Percentiles rank a stretch among this genome's conserved stretches.
Evolutionary conservation across 441 rosid species (phyloP).

Genomic region (Pelargonium australe): DNA sequence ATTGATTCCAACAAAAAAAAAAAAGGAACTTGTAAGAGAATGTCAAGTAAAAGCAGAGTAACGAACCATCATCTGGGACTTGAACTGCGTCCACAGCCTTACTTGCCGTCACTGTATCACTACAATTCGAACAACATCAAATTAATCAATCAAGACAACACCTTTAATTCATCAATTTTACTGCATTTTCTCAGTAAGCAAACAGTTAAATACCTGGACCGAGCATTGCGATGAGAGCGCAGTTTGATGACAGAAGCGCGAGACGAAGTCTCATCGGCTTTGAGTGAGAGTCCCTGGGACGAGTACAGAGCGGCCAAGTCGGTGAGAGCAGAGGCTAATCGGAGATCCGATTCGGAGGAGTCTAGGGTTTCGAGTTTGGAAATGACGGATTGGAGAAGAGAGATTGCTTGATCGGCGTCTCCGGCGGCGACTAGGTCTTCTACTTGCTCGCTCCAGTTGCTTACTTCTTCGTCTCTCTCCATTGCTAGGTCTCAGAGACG

Average conservation of each 20-base stretch:
- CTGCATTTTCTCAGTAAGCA: neutral
- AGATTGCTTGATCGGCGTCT: constrained; percentile 53
- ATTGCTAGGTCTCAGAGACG: neutral
- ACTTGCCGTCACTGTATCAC: constrained; percentile 17
- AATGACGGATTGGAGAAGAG: constrained; percentile 53
- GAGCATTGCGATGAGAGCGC: constrained; percentile 21
- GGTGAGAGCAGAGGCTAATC: constrained; percentile 48
- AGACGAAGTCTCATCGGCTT: constrained; percentile 56
- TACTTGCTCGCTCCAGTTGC: constrained; percentile 73
- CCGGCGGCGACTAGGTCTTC: constrained; percentile 74
- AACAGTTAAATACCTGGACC: constrained; percentile 28
- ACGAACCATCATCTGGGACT: constrained; percentile 21
- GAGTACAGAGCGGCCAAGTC: constrained; percentile 67
- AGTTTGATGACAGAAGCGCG: constrained; percentile 54
- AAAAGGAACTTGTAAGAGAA: neutral
- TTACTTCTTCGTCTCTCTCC: constrained; percentile 15
- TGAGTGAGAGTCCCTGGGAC: constrained; percentile 61
- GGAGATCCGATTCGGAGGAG: constrained; percentile 33
- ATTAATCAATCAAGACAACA: neutral
- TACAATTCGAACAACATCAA: constrained; percentile 12
- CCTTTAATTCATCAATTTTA: neutral
- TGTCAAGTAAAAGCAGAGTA: neutral
- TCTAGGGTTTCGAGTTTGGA: constrained; percentile 35
- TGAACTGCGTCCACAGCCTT: constrained; percentile 16
- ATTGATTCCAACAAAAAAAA: too few species aligned